Evolutionary conservation across 1,284 basidiomycete species (phyloP), one percentile per base, ranked within the genome.

Genomic region (Neonothopanus nambi): DNA sequence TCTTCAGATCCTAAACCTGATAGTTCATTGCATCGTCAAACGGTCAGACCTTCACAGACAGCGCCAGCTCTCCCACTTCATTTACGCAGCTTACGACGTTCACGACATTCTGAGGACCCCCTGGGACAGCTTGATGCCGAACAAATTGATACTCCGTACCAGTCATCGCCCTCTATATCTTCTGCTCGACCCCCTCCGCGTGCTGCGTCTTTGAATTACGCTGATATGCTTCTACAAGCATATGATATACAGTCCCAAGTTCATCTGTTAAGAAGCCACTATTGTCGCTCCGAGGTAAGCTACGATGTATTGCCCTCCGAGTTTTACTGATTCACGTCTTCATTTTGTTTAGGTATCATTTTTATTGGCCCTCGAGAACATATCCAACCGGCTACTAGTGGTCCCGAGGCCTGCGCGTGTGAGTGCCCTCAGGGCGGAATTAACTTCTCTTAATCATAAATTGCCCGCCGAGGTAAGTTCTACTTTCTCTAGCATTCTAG

Each of bases 381-480:
- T 99, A 62, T 94, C 90, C 58, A 95, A 96, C 65, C 84, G 93
- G 45, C 77, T 99, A 37, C 74, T 99, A 54, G 87, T 97, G 24
- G 87, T 99, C 1, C 97, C 97, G 4, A 93, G 93, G 66, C 93
- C 89, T 38, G 97, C 97, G 20, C 86, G 97, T 38, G 89, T 98
- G 23, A 96, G 93, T 65, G 96, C 97, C 15, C 76, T 99, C 41
- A 80, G 97, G 63, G 97, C 97, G 20, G 97, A 99, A 68, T 75
- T 99, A 57, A 99, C 97, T 2, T 89, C 89, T 21, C 75, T 99
- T 49, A 99, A 99, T 66, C 96, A 99, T 68, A 93, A 91, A 67
- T 80, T 99, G 28, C 97, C 97, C 23, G 91, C 93, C 7, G 93
- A 96, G 78, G 92, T 92, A 71, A 54, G 51, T 46, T 18, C 11